Conservation (phyloP, 495 filamentous ascomycete genomes). For the Podospora fimiseda region DNA sequence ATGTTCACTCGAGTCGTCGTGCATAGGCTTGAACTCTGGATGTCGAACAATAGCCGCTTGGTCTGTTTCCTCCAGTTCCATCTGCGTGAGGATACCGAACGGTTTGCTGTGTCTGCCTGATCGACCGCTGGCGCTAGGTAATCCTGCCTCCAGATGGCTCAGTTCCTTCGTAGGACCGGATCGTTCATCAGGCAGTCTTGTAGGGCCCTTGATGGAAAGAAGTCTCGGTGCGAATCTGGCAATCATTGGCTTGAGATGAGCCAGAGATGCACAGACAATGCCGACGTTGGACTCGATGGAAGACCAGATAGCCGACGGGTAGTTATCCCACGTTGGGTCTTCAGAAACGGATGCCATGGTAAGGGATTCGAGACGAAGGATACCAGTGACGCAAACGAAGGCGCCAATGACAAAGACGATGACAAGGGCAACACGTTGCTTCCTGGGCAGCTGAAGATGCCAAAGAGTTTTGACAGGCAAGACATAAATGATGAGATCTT, state of each 20-base stretch:
- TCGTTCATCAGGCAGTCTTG: background rate
- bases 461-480: conserved; percentile 23
- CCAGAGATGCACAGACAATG: conserved; percentile 11
- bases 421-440: conserved; percentile 19
- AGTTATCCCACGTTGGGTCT: conserved; percentile 10
- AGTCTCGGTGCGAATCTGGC: background rate
- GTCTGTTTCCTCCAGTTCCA: background rate
- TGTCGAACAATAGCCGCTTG: background rate
- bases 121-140: background rate
- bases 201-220: background rate
- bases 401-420: conserved; percentile 22
- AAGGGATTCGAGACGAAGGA: conserved; percentile 8
- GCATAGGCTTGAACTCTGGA: background rate
- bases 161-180: background rate
- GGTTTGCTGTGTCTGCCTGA: background rate
- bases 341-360: conserved; percentile 3
- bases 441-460: conserved; percentile 15
- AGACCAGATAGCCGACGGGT: conserved; percentile 3
- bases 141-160: background rate
- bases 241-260: background rate
- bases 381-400: conserved; percentile 11
- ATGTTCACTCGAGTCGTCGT: background rate
- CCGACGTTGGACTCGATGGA: conserved; percentile 10
- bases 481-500: conserved; percentile 34
- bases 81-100: background rate